Evolutionary conservation across 2,329 filamentous ascomycete genomes (phyloP).

Genomic region (Hypoxylon sp.): DNA sequence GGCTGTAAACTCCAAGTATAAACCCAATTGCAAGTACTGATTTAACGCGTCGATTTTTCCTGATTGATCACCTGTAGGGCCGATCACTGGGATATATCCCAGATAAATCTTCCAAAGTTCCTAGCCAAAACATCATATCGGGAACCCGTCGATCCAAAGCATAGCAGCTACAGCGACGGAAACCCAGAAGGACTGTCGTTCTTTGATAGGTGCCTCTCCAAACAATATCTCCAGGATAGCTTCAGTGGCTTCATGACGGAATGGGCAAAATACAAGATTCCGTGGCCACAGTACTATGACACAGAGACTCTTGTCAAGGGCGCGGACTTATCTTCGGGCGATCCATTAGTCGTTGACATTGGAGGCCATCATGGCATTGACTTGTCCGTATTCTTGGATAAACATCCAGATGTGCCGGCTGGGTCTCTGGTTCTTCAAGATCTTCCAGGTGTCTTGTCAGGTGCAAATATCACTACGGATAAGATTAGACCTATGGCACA

Average conservation of each 20-base stretch:
- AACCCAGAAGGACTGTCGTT: conserved; percentile 35
- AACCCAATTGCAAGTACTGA: too few relatives aligned
- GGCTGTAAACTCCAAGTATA: too few relatives aligned
- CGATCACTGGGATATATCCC: conserved; percentile 19
- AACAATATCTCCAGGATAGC: conserved; percentile 31
- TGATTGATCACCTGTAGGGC: too few relatives aligned
- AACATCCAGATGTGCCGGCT: conserved; percentile 43
- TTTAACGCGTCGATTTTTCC: too few relatives aligned
- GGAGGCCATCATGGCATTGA: conserved; percentile 54
- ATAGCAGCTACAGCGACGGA: conserved; percentile 35
- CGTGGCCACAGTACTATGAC: conserved; percentile 43
- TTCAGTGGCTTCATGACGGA: conserved; percentile 41
- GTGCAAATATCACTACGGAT: conserved; percentile 15
- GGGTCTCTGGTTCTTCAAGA: conserved; percentile 52
- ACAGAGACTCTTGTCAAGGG: conserved; percentile 38
- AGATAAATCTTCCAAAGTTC: conserved; percentile 33
- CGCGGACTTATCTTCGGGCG: conserved; percentile 37
- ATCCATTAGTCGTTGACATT: conserved; percentile 51
- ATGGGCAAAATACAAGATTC: conserved; percentile 34
- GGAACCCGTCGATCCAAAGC: conserved; percentile 34
- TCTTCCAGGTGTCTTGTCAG: conserved; percentile 44
- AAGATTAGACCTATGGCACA: conserved; percentile 43
- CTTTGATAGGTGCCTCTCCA: conserved; percentile 35
- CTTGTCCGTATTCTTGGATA: conserved; percentile 44
- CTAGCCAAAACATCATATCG: conserved; percentile 39